These are phyloP conservation scores for Acer yangbiense DNA, from an alignment of 345 rosid genomes.

Conservation along the genomic window DNA sequence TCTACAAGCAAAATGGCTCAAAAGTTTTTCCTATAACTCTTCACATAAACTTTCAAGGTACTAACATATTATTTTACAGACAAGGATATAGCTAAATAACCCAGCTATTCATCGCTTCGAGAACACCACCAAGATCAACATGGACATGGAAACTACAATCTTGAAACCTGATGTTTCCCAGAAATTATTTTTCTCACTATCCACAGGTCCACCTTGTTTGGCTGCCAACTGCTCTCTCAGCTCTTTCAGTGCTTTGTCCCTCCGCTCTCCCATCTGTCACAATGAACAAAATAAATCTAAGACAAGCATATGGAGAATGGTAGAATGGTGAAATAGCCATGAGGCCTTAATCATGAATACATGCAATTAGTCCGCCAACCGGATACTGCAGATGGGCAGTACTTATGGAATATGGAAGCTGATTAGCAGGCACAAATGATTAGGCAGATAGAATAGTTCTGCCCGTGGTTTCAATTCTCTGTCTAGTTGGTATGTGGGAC, in stretches of 20 bases:
- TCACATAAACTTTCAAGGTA: neutral
- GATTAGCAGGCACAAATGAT: neutral
- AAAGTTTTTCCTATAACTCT: slow-evolving; percentile 18
- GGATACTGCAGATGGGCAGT: neutral
- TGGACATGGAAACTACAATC: slow-evolving; percentile 79
- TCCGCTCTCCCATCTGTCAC: slow-evolving; percentile 77
- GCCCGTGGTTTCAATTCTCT: neutral
- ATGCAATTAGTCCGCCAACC: neutral
- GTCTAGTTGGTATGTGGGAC: neutral
- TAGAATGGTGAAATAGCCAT: neutral
- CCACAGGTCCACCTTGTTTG: slow-evolving; percentile 33
- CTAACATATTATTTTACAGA: slow-evolving; percentile 21
- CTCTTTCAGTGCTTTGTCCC: slow-evolving; percentile 75
- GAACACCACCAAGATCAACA: slow-evolving; percentile 76
- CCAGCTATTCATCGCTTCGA: slow-evolving; percentile 57
- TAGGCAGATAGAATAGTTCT: neutral
- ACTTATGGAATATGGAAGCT: neutral
- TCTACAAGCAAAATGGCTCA: slow-evolving; percentile 34
- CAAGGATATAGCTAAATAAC: neutral
- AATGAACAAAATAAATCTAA: slow-evolving; percentile 2
- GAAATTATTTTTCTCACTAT: slow-evolving; percentile 55
- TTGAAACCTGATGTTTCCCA: slow-evolving; percentile 90
- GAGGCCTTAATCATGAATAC: neutral
- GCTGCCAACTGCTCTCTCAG: slow-evolving; percentile 64
- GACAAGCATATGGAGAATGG: neutral